Conservation (phyloP, 2,329 filamentous ascomycete species). For the Alternaria burnsii region DNA sequence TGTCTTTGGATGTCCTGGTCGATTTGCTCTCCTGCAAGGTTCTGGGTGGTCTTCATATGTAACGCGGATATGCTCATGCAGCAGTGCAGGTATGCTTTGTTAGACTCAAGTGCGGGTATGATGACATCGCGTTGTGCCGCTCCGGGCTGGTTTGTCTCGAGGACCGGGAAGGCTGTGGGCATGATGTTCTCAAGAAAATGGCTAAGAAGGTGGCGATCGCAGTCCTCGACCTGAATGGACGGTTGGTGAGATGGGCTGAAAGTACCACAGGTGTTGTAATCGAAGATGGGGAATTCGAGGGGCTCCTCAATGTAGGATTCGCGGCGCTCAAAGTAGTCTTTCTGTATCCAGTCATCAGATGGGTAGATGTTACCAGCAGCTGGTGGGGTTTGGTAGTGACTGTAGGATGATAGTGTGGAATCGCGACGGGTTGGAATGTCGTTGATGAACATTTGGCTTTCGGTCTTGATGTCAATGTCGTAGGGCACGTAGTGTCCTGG, state of each 20-base stretch:
- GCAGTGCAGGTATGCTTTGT: constrained; percentile 94
- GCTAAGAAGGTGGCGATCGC: constrained; percentile 84
- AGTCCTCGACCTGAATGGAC: constrained; percentile 83
- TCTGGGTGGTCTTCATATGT: constrained; percentile 83
- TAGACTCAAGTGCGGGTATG: constrained; percentile 85
- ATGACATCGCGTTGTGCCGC: constrained; percentile 83
- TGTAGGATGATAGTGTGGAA: constrained; percentile 90
- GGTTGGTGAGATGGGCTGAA: constrained; percentile 71
- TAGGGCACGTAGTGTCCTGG: constrained; percentile 77
- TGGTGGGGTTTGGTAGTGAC: constrained; percentile 84
- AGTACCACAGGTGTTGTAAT: constrained; percentile 74
- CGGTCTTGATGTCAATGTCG: constrained; percentile 95
- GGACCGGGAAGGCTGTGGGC: constrained; percentile 88
- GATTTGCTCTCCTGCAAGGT: constrained; percentile 73
- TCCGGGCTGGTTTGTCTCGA: constrained; percentile 88
- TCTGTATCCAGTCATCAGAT: constrained; percentile 75
- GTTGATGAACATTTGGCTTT: constrained; percentile 92
- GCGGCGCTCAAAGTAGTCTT: constrained; percentile 72
- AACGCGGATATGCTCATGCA: constrained; percentile 92
- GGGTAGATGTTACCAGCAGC: constrained; percentile 72
- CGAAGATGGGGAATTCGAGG: constrained; percentile 80
- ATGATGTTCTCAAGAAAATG: constrained; percentile 91
- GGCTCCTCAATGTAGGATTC: constrained; percentile 69
- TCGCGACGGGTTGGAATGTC: constrained; percentile 85
- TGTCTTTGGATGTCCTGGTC: constrained; percentile 93